These are phyloP conservation scores for Bathelium albidoporum DNA, from an alignment of 495 filamentous ascomycete genomes.

Conservation along the genomic window DNA sequence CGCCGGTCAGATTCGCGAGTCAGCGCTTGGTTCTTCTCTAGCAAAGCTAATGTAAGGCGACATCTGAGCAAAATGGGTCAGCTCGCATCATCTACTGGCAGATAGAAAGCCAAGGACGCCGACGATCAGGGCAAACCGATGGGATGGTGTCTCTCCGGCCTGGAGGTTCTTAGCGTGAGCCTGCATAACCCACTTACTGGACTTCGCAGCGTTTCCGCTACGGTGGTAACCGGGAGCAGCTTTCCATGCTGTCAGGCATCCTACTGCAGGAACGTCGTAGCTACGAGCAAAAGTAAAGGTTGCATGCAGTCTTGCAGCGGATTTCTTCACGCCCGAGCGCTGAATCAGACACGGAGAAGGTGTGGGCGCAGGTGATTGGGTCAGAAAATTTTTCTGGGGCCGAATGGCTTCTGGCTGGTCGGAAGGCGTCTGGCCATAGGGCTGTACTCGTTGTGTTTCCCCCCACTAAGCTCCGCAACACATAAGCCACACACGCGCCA, in stretches of 20 bases:
- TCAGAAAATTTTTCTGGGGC: background rate
- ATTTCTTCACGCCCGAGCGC: background rate
- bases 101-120: background rate
- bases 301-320: background rate
- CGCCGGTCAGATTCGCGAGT: background rate
- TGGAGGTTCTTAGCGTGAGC: background rate
- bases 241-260: background rate
- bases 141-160: background rate
- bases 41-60: background rate
- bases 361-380: background rate
- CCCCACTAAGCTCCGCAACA: background rate
- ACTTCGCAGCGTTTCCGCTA: background rate
- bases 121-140: background rate
- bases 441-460: background rate
- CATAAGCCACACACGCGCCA: background rate
- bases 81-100: background rate
- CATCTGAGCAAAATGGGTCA: background rate
- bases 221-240: background rate
- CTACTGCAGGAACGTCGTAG: too few relatives aligned
- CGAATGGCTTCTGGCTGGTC: too few relatives aligned
- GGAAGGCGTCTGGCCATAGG: constrained; percentile 3
- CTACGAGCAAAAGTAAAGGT: too few relatives aligned
- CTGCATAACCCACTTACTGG: too few relatives aligned
- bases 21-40: background rate
- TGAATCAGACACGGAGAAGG: background rate